Evolutionary conservation across 1,284 basidiomycete species (phyloP), one percentile per base, ranked within the genome.

Genomic region (Schizophyllum amplum): DNA sequence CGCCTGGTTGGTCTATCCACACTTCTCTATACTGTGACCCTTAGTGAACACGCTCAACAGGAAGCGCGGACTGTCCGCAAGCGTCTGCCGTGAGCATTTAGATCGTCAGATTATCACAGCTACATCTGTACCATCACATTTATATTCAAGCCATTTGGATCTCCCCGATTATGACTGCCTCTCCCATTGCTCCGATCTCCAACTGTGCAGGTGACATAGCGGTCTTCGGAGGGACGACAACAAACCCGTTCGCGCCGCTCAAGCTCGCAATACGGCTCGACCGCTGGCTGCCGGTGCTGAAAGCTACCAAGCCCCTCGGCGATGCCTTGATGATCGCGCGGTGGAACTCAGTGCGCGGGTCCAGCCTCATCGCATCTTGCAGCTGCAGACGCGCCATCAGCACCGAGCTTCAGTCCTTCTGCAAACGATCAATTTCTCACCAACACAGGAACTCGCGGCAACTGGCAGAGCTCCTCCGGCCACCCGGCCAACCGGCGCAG

Each of bases 241-340:
- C 80, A 50, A 94, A 71, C 1, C 84, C 90, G 65, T 93, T 92
- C 17, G 89, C 89, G 1, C 84, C 86, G 53, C 79, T 84, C 55
- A 94, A 67, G 63, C 89, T 92, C 1, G 86, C 86, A 1, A 87
- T 84, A 15, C 89, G 75, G 64, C 87, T 90, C 17, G 89, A 92
- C 9, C 90, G 75, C 67, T 94, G 91, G 0, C 90, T 88, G n/a
- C 91, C 91, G 0, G 91, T 93, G 55, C 85, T 92, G 61, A 76
- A 80, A 1, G 90, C 92, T 55, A 77, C 76, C 55, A 93, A 72
- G 7, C 74, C 76, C 17, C 74, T 67, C 0, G 66, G 55, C 4
- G 72, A 74, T 0, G 77, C 73, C 33, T 72, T 75, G 47, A 92
- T 76, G 25, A 83, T 66, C 1, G 86, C 90, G 13, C 91, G 83